phyloP scores from a whole-genome alignment of 495 filamentous ascomycete species.

The Penicillium argentinense region DNA sequence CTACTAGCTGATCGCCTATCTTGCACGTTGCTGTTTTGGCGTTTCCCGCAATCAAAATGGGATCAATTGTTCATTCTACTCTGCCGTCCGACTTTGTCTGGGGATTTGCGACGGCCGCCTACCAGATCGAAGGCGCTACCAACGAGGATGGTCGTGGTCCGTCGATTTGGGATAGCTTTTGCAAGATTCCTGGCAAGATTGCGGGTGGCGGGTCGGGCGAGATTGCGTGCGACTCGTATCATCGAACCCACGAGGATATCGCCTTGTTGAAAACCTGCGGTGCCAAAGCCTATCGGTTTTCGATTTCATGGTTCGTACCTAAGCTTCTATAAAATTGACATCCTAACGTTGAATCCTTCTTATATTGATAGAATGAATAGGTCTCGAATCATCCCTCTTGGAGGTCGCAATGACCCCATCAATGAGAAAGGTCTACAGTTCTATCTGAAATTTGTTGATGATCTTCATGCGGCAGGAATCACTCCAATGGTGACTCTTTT shows the following conservation, averaged over 20 bases:
- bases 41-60: conserved; percentile 35
- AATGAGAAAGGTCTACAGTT: conserved; percentile 49
- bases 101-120: conserved; percentile 81
- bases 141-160: conserved; percentile 68
- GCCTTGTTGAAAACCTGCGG: conserved; percentile 64
- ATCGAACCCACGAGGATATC: conserved; percentile 71
- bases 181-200: conserved; percentile 70
- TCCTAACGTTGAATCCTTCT: conserved; percentile 47
- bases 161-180: conserved; percentile 79
- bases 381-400: conserved; percentile 68
- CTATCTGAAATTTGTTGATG: conserved; percentile 50
- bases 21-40: no score
- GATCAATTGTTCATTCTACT: conserved; percentile 33
- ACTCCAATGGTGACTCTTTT: conserved; percentile 52
- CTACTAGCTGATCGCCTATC: not conserved
- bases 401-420: conserved; percentile 47
- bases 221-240: conserved; percentile 75
- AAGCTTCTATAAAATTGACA: not conserved
- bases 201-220: conserved; percentile 67
- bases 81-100: conserved; percentile 75
- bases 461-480: conserved; percentile 49
- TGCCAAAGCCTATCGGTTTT: conserved; percentile 71
- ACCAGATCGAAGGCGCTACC: conserved; percentile 73
- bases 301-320: conserved; percentile 61
- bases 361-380: conserved; percentile 25